Evolutionary conservation across 257 asterid species (phyloP).

Genomic region (Mentha longifolia): DNA sequence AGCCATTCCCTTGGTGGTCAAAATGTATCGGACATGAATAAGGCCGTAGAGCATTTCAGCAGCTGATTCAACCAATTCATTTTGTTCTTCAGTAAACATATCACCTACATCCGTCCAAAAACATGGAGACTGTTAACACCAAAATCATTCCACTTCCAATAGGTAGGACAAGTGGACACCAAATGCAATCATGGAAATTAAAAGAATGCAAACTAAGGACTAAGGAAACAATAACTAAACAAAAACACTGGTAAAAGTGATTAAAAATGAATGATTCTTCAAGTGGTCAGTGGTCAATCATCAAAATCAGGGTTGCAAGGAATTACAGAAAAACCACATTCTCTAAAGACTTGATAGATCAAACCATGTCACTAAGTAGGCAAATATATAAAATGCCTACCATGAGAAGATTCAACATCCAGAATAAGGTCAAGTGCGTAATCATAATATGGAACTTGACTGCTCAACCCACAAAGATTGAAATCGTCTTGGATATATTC

Average conservation of each 20-base stretch:
- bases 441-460: conserved; percentile 69
- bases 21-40: conserved; percentile 84
- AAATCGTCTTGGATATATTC: conserved; percentile 72
- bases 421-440: conserved; percentile 65
- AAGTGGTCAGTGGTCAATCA: neutral
- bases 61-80: conserved; percentile 94
- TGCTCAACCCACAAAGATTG: conserved; percentile 70
- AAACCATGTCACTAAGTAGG: neutral
- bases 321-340: conserved; percentile 2
- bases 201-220: too few species aligned
- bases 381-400: conserved; percentile 40
- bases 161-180: neutral
- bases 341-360: conserved; percentile 19
- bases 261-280: neutral
- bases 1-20: conserved; percentile 94
- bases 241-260: too few species aligned
- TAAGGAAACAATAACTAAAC: too few species aligned
- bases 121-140: conserved; percentile 24
- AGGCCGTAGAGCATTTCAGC: conserved; percentile 98
- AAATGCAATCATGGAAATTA: neutral
- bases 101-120: conserved; percentile 58
- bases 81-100: conserved; percentile 93
- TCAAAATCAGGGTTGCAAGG: neutral
- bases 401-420: conserved; percentile 72
- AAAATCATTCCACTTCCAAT: conserved; percentile 19